phyloP scores from a whole-genome alignment of 805 yeast genomes.

The Candida oleophila region DNA sequence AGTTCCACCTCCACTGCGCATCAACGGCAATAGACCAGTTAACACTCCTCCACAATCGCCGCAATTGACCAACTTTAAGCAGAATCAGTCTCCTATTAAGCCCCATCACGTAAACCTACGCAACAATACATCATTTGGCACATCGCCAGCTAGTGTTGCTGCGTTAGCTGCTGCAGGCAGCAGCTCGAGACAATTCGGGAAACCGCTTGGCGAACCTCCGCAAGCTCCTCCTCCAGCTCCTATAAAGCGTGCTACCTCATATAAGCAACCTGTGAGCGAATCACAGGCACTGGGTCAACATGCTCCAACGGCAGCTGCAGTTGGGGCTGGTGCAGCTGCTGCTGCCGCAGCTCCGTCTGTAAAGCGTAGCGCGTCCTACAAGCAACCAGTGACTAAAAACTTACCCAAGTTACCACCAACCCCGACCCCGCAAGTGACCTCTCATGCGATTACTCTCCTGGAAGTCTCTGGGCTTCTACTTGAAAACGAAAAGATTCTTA shows the following conservation, averaged over 20 bases:
- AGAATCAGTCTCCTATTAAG: not conserved
- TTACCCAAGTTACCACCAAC: constrained; percentile 6
- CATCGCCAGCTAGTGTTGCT: constrained; percentile 1
- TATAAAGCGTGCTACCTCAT: too few species aligned
- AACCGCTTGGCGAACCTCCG: not conserved
- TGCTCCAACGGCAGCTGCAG: constrained; percentile 8
- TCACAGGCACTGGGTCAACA: constrained; percentile 1
- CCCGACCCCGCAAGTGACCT: too few species aligned
- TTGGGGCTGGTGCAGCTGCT: constrained; percentile 9
- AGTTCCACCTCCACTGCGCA: not conserved
- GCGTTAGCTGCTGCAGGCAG: constrained; percentile 4
- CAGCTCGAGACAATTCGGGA: constrained; percentile 1
- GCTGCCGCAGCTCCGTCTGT: constrained; percentile 8
- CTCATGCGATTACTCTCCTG: constrained; percentile 23
- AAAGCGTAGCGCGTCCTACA: not conserved
- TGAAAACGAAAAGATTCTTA: constrained; percentile 38
- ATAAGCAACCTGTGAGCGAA: too few species aligned
- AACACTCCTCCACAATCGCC: constrained; percentile 1
- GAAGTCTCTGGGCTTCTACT: constrained; percentile 32
- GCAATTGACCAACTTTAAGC: not conserved
- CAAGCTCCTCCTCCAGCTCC: too few species aligned
- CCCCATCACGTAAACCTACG: constrained; percentile 4
- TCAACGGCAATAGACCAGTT: not conserved
- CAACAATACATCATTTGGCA: constrained; percentile 2
- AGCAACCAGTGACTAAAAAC: constrained; percentile 6